Evolutionary conservation across 1,139 yeast genomes (phyloP), one percentile per base, ranked within the genome.

Genomic region (Yamadazyma friedrichii): DNA sequence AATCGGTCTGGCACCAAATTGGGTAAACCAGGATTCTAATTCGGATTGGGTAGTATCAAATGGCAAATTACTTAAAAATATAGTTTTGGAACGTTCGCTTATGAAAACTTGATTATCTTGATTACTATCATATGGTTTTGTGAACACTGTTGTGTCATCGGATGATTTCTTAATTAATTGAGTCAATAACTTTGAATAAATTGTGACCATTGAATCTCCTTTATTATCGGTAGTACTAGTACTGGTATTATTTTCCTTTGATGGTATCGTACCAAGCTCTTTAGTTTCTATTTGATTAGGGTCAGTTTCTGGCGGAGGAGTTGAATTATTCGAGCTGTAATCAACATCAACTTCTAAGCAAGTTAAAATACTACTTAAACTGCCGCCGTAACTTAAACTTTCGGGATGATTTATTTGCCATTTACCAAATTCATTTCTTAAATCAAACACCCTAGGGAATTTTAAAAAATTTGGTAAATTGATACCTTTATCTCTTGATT

Each of bases 31-130:
- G 31, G 84, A 76, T 64, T 91, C 97, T 39, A 91, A 68, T 60
- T 91, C 97, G 31, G 89, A 77, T 61, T 89, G 97, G 1, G 96
- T 89, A 4, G 94, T 87, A 53, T 89, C 97, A 31, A 70, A 70
- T 1, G 96, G 91, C 49, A 91, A 66, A 58, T 88, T 88, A 10
- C 86, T 74, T 61, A 91, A 68, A 58, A 81, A 87, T 40, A 89
- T 62, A n/a, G 88, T 85, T 53, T 83, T 83, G 2, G 95, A 86
- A 43, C 83, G 70, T 60, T 89, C 96, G 10, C 73, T 67, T 36
- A 81, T 59, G 55, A 91, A 91, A 2, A 80, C 78, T 36, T 76
- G 68, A 38, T 82, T 74, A 55, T 91, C 97, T 31, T 84, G 75
- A 20, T 78, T 77, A 27, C 82, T 70, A 59, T 91, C 96, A 53